phyloP scores from a whole-genome alignment of 2,329 filamentous ascomycete genomes.

The Sporothrix schenckii region DNA sequence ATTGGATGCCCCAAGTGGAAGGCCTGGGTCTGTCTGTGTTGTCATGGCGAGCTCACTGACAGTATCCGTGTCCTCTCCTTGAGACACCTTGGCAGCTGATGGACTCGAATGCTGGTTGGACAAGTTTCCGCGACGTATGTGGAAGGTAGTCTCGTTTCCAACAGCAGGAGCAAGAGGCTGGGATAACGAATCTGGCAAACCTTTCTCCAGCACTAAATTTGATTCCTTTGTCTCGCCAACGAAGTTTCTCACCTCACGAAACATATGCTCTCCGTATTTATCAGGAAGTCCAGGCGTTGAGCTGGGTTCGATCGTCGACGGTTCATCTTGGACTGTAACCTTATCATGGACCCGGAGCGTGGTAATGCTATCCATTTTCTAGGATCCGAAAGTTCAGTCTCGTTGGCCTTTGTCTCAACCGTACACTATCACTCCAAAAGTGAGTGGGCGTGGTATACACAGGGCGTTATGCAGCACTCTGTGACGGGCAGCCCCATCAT shows the following conservation, averaged over 20 bases:
- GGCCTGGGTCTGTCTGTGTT: background rate
- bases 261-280: conserved; percentile 8
- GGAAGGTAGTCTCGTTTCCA: background rate
- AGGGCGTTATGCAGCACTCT: background rate
- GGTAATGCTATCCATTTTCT: conserved; percentile 8
- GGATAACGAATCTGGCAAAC: background rate
- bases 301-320: conserved; percentile 16
- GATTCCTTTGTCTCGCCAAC: background rate
- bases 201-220: background rate
- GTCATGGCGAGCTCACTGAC: background rate
- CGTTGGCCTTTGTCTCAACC: background rate
- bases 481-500: conserved; percentile 6
- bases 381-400: background rate
- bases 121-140: background rate
- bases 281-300: background rate
- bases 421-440: background rate
- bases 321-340: background rate
- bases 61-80: background rate
- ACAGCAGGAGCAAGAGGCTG: background rate
- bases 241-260: background rate
- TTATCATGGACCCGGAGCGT: too few relatives aligned
- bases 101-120: background rate
- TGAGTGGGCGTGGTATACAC: background rate
- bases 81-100: background rate
- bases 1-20: background rate